These are phyloP conservation scores for Hyaloperonospora brassicae DNA, from an alignment of 352 stramenopile genomes.

Conservation along the genomic window DNA sequence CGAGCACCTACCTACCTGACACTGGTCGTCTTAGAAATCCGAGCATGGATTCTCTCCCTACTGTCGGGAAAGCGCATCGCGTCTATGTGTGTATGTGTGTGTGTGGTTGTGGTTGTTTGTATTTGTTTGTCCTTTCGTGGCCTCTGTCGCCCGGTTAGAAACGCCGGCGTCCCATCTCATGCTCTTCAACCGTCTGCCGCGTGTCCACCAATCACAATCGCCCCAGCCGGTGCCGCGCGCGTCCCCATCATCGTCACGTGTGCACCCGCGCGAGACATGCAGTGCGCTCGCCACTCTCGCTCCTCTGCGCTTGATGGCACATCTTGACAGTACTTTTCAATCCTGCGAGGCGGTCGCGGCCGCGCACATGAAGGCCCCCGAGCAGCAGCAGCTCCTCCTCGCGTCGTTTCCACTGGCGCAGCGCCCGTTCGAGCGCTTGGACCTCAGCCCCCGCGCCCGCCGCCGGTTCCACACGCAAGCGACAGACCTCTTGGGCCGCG, in stretches of 20 bases:
- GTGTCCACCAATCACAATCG: not conserved
- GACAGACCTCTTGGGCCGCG: conserved; percentile 22
- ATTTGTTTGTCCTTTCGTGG: too few species aligned
- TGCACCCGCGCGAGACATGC: not conserved
- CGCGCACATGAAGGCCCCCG: conserved; percentile 8
- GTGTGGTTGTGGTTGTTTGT: too few species aligned
- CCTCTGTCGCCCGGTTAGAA: too few species aligned
- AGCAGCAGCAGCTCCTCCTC: conserved; percentile 18
- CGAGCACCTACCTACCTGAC: too few species aligned
- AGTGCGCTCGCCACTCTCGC: conserved; percentile 18
- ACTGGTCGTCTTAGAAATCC: too few species aligned
- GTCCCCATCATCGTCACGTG: not conserved
- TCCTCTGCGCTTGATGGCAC: conserved; percentile 22
- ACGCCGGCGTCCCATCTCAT: not conserved
- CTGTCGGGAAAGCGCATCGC: too few species aligned
- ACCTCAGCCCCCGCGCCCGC: conserved; percentile 21
- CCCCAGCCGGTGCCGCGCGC: not conserved
- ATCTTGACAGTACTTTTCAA: conserved; percentile 17
- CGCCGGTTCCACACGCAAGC: conserved; percentile 29
- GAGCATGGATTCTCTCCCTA: too few species aligned
- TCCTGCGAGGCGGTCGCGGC: conserved; percentile 15
- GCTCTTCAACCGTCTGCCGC: not conserved
- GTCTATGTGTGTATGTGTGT: too few species aligned
- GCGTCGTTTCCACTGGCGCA: conserved; percentile 22
- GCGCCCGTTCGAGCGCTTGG: conserved; percentile 23